Percentiles rank a stretch among this genome's conserved stretches.
phyloP scores from a whole-genome alignment of 768 basidiomycete genomes.

The Lactarius indigo region DNA sequence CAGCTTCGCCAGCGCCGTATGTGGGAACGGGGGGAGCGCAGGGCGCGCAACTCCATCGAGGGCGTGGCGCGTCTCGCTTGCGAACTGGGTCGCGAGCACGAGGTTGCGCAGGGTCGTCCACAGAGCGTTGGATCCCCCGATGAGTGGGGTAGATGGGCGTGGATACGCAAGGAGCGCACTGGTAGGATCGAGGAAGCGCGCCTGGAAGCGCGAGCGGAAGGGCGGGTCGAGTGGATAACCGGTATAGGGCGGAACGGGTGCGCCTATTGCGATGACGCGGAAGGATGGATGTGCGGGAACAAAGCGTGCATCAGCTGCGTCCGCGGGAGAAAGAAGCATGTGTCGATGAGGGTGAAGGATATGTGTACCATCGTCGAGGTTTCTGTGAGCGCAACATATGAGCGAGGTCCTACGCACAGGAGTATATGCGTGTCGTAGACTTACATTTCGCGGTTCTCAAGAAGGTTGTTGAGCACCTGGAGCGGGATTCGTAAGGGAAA shows the following conservation, averaged over 20 bases:
- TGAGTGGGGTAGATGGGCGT: constrained; percentile 10
- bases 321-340: constrained; percentile 38
- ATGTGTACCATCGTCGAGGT: constrained; percentile 66
- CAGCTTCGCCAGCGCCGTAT: constrained; percentile 57
- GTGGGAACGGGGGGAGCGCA: constrained; percentile 58
- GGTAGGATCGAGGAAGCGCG: constrained; percentile 61
- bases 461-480: constrained; percentile 55
- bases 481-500: neutral
- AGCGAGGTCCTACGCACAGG: neutral
- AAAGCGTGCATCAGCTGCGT: constrained; percentile 40
- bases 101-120: constrained; percentile 49
- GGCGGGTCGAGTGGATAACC: constrained; percentile 65
- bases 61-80: constrained; percentile 53
- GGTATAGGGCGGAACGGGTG: constrained; percentile 64
- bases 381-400: constrained; percentile 37
- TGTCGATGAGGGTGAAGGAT: constrained; percentile 63
- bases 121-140: constrained; percentile 24
- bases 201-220: constrained; percentile 66
- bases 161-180: constrained; percentile 47
- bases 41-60: constrained; percentile 53
- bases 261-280: constrained; percentile 64
- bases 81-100: constrained; percentile 59
- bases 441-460: constrained; percentile 71
- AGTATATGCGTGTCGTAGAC: constrained; percentile 7
- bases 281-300: constrained; percentile 67